Conservation (phyloP, 352 stramenopile genomes). For the Globisporangium recalcitrans region DNA sequence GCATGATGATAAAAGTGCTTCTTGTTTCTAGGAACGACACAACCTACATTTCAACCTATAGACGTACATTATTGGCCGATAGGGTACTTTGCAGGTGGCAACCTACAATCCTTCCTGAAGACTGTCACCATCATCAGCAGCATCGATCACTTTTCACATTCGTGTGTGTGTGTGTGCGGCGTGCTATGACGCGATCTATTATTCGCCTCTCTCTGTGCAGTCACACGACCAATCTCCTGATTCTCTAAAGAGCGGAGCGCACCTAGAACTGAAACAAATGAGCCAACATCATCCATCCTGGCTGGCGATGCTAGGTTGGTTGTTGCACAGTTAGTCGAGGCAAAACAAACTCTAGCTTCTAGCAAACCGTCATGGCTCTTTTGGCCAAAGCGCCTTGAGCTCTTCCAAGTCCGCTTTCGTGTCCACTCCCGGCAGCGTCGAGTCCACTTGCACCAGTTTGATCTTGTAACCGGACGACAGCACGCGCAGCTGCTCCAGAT, state of each 20-base stretch:
- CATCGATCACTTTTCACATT: no score
- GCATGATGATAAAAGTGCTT: neutral
- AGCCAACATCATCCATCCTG: no score
- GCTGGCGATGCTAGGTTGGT: no score
- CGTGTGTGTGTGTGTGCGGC: neutral
- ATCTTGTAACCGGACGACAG: constrained; percentile 75
- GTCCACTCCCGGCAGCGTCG: constrained; percentile 62
- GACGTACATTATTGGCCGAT: neutral
- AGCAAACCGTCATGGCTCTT: neutral
- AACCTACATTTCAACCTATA: neutral
- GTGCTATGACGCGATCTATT: neutral
- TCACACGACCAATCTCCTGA: no score
- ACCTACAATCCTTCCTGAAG: neutral
- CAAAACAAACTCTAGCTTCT: neutral
- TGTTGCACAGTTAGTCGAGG: neutral
- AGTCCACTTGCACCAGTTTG: constrained; percentile 55
- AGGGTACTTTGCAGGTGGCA: neutral
- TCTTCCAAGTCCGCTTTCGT: constrained; percentile 57
- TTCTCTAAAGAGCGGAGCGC: no score
- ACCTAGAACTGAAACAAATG: no score
- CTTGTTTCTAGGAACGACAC: neutral
- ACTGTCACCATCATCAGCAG: no score
- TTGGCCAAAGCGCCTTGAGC: constrained; percentile 30
- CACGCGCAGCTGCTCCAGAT: constrained; percentile 82
- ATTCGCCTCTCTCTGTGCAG: no score